Evolutionary conservation across 495 filamentous ascomycete genomes (phyloP).

Genomic region (Penicillium coffeae): DNA sequence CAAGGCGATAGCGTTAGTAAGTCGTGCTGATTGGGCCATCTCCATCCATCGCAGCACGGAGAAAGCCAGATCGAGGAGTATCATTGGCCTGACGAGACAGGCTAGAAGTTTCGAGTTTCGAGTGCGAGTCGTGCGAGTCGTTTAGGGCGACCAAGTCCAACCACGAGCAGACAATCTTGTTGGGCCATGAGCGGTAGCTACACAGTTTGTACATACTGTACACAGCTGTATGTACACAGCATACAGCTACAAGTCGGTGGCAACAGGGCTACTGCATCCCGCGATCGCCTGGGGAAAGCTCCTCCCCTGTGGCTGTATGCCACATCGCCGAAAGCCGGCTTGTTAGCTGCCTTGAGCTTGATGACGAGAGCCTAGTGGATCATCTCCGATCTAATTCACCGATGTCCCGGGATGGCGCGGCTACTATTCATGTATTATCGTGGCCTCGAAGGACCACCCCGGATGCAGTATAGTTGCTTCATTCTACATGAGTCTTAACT

Average conservation of each 20-base stretch:
- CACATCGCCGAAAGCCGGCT: too few relatives aligned
- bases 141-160: conserved; percentile 6
- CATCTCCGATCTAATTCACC: neutral
- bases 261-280: too few relatives aligned
- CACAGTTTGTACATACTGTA: conserved; percentile 2
- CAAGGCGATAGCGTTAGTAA: neutral
- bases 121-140: neutral
- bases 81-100: conserved; percentile 1
- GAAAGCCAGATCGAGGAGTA: neutral
- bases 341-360: neutral
- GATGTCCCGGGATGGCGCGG: neutral
- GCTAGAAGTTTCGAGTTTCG: neutral
- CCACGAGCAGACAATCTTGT: neutral
- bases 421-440: too few relatives aligned
- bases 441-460: too few relatives aligned
- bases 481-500: too few relatives aligned
- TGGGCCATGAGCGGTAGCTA: neutral
- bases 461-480: too few relatives aligned
- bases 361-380: too few relatives aligned
- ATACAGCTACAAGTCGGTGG: neutral
- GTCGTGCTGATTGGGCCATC: conserved; percentile 1
- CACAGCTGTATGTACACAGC: too few relatives aligned
- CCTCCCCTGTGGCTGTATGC: too few relatives aligned
- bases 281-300: neutral
- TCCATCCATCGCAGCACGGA: neutral